Evolutionary conservation across 2,329 filamentous ascomycete species (phyloP).

Genomic region (Aspergillus pseudotamarii): DNA sequence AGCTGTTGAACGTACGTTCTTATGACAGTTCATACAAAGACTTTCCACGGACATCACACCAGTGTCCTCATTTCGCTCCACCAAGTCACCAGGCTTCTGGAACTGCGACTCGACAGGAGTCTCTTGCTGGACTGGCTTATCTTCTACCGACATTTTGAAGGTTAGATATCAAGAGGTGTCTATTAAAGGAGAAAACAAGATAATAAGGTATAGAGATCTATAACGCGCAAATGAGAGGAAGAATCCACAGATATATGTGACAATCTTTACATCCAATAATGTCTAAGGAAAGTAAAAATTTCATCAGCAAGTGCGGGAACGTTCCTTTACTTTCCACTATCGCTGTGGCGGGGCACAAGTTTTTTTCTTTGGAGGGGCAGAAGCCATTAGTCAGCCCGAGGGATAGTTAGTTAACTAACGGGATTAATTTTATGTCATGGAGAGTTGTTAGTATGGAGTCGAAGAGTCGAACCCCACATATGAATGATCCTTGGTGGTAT

Average conservation of each 20-base stretch:
- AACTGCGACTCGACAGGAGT: slow-evolving; percentile 36
- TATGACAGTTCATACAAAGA: slow-evolving; percentile 82
- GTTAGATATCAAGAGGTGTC: not conserved
- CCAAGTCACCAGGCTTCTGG: slow-evolving; percentile 42
- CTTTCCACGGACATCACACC: slow-evolving; percentile 61
- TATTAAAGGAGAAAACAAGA: slow-evolving; percentile 1
- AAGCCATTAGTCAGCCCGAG: slow-evolving; percentile 21
- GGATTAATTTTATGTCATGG: not conserved
- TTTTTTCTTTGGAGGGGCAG: slow-evolving; percentile 29
- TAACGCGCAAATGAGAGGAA: not conserved
- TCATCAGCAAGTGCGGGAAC: slow-evolving; percentile 29
- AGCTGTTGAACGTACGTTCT: slow-evolving; percentile 67
- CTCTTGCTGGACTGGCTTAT: slow-evolving; percentile 20
- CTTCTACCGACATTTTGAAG: slow-evolving; percentile 32
- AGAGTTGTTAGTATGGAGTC: not conserved
- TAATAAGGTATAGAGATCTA: slow-evolving; percentile 4
- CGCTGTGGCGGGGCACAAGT: slow-evolving; percentile 26
- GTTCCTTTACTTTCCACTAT: slow-evolving; percentile 33
- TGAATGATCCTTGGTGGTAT: not conserved
- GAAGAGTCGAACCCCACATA: not conserved
- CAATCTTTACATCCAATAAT: slow-evolving; percentile 1
- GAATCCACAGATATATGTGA: not conserved
- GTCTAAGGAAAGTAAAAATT: slow-evolving; percentile 23
- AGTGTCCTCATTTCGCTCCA: slow-evolving; percentile 44
- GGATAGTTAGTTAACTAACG: not conserved